Evolutionary conservation across 2,329 filamentous ascomycete species (phyloP).

Genomic region (Aspergillus luchuensis): DNA sequence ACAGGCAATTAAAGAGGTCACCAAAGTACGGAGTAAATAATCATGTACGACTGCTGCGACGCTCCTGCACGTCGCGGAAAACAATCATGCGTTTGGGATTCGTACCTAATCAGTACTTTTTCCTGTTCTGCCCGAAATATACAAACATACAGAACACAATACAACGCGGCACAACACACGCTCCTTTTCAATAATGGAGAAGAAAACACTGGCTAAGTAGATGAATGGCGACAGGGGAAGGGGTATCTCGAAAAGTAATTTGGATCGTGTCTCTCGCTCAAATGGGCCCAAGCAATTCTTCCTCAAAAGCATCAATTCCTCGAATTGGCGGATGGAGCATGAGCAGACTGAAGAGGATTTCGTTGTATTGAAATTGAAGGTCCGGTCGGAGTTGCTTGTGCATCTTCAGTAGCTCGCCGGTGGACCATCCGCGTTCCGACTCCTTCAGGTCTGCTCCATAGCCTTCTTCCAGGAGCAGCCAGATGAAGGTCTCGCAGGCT

Average conservation of each 20-base stretch:
- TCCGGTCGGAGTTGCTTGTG: constrained; percentile 40
- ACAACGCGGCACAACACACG: no score
- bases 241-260: neutral
- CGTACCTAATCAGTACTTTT: no score
- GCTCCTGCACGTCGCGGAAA: no score
- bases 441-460: constrained; percentile 40
- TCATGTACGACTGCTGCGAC: no score
- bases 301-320: constrained; percentile 38
- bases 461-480: constrained; percentile 42
- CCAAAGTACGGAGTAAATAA: no score
- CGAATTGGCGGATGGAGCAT: constrained; percentile 36
- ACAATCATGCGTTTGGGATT: no score
- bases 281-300: constrained; percentile 25
- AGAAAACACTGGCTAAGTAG: neutral
- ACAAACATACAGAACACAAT: no score
- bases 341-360: constrained; percentile 41
- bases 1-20: no score
- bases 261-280: neutral
- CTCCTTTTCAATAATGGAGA: no score
- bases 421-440: constrained; percentile 40
- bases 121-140: no score
- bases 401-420: constrained; percentile 38
- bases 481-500: constrained; percentile 44
- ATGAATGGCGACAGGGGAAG: neutral
- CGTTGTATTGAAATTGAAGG: constrained; percentile 44